These are phyloP conservation scores for Apiospora kogelbergensis DNA, from an alignment of 2,329 filamentous ascomycete species.

Conservation along the genomic window DNA sequence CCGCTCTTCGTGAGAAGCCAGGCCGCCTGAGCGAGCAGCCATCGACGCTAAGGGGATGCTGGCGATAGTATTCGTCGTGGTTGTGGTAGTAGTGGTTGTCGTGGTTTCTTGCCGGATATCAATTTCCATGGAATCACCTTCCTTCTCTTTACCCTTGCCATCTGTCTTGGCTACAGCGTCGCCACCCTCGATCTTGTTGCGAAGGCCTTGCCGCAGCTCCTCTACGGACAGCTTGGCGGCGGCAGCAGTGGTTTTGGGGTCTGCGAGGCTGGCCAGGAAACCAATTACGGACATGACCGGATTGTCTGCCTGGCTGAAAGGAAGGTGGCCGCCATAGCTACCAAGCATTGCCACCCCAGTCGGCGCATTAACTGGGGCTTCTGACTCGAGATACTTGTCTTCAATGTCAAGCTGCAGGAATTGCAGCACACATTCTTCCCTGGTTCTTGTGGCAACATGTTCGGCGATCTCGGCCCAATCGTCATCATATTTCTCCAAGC, in stretches of 20 bases:
- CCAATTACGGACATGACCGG: slow-evolving; percentile 95
- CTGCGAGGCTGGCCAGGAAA: slow-evolving; percentile 88
- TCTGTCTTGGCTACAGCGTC: slow-evolving; percentile 44
- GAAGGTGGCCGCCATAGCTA: slow-evolving; percentile 74
- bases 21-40: slow-evolving; percentile 79
- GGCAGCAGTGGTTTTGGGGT: slow-evolving; percentile 85
- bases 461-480: slow-evolving; percentile 94
- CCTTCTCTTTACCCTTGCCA: slow-evolving; percentile 60
- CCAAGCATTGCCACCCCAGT: slow-evolving; percentile 67
- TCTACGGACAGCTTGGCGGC: slow-evolving; percentile 86
- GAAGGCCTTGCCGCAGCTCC: slow-evolving; percentile 78
- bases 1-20: slow-evolving; percentile 94
- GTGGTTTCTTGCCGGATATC: slow-evolving; percentile 56
- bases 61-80: slow-evolving; percentile 54
- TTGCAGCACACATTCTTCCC: slow-evolving; percentile 95
- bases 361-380: slow-evolving; percentile 54
- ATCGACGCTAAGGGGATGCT: slow-evolving; percentile 84
- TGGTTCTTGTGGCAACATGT: slow-evolving; percentile 85
- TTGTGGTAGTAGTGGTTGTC: slow-evolving; percentile 49
- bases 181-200: slow-evolving; percentile 70
- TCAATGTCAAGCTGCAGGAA: slow-evolving; percentile 97
- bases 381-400: slow-evolving; percentile 90
- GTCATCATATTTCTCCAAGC: slow-evolving; percentile 88
- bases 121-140: slow-evolving; percentile 62
- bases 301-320: slow-evolving; percentile 91